Base-by-base conservation (phyloP, 2,329 filamentous ascomycete species). In the Shiraia sp. region DNA sequence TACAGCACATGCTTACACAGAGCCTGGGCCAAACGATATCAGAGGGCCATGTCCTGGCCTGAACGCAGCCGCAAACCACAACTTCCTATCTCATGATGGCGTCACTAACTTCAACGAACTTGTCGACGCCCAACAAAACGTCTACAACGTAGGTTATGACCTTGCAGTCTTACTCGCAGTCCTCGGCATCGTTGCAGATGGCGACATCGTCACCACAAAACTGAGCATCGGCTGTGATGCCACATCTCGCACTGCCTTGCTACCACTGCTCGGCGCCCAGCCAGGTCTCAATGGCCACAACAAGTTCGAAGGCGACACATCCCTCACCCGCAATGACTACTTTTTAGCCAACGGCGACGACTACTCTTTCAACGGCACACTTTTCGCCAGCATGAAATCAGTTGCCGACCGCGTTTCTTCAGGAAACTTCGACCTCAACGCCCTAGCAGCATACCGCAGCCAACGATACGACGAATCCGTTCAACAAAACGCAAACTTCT, bases 211-310 rank as follows among this genome's bases (percentile, higher is more conserved):
- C 17, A 75, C 72, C 12, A 53, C 64, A 36, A 73, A 73, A 55
- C 61, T 75, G 5, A 72, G 68, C 29, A 73, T 75, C 32, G 71
- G 72, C n/a, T 75, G 72, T 31, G 72, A 75, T 47, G 71, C 73
- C 15, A 74, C 73, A 2, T 64, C 53, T 5, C 61, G 71, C 6
- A 75, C 72, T 8, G 71, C 72, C 1, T 45, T 22, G 31, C 30
- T 45, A n/a, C 49, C 52, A 22, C 40, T 55, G 17, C 51, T 61
- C 4, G 72, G 72, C 32, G 55, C 51, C 23, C 64, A 74, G 51
- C 71, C 70, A 8, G 72, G 72, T 35, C 61, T 75, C 6, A 65
- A 72, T 25, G 71, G 66, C 22, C 72, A 75, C 55, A 73, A 74
- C 46, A 75, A 74, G 55, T 74, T 73, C 37, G 71, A 74, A 39